phyloP scores from a whole-genome alignment of 495 filamentous ascomycete species.

The Xylaria nigripes region DNA sequence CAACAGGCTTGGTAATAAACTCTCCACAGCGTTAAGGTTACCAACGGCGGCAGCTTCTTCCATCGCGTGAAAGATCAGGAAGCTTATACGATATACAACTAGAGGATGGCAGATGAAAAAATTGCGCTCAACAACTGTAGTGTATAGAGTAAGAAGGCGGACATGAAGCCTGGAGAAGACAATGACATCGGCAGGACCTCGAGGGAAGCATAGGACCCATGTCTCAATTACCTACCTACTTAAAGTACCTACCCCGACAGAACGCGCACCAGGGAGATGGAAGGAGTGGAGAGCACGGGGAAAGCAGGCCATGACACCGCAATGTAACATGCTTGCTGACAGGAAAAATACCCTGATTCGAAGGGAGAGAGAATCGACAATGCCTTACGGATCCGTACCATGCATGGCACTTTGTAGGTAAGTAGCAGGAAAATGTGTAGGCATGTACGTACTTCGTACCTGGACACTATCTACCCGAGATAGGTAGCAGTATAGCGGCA shows the following conservation, averaged over 20 bases:
- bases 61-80: slow-evolving; percentile 15
- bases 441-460: background rate
- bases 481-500: too few relatives aligned
- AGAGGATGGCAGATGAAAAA: slow-evolving; percentile 1
- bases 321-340: slow-evolving; percentile 15
- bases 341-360: slow-evolving; percentile 7
- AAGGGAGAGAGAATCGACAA: slow-evolving; percentile 1
- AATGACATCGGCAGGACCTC: slow-evolving; percentile 6
- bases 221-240: slow-evolving; percentile 7
- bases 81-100: too few relatives aligned
- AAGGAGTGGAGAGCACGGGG: slow-evolving; percentile 5
- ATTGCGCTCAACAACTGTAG: slow-evolving; percentile 5
- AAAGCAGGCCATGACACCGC: background rate
- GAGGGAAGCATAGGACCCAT: slow-evolving; percentile 1
- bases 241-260: background rate
- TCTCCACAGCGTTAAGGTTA: slow-evolving; percentile 15
- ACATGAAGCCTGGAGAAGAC: background rate
- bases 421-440: background rate
- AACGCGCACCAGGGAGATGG: slow-evolving; percentile 4
- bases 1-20: slow-evolving; percentile 11
- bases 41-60: slow-evolving; percentile 16
- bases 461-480: too few relatives aligned
- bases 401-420: slow-evolving; percentile 13
- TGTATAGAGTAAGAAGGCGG: background rate
- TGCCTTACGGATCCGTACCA: background rate